A percentile compares a stretch with the other conserved stretches of the same genome.
These are phyloP conservation scores for Theobroma cacao DNA, from an alignment of 345 rosid genomes.

Conservation along the genomic window DNA sequence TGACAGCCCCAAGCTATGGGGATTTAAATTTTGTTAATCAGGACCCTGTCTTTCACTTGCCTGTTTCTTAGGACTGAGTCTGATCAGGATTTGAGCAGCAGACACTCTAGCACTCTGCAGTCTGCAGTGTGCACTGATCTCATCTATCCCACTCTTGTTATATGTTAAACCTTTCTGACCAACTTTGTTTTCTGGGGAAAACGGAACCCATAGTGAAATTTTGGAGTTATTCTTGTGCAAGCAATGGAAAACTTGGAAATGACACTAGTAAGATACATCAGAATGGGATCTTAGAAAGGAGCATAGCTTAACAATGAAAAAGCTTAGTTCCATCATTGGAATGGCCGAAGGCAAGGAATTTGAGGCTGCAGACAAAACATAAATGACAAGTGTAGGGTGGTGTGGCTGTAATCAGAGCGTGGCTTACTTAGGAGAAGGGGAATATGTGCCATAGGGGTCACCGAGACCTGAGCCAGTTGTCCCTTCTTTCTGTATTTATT, in stretches of 20 bases:
- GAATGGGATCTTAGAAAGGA: not conserved
- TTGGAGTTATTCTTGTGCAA: no score
- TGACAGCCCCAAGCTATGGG: not conserved
- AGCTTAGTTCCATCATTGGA: conserved; percentile 1
- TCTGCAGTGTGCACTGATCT: no score
- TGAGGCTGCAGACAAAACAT: not conserved
- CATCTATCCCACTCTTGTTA: no score
- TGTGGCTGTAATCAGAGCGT: no score
- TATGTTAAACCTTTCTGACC: not conserved
- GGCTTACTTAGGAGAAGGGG: not conserved
- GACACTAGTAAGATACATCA: not conserved
- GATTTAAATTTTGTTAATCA: not conserved
- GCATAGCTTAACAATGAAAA: not conserved
- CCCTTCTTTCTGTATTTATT: conserved; percentile 16
- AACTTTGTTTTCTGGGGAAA: not conserved
- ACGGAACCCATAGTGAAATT: not conserved
- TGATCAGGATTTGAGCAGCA: not conserved
- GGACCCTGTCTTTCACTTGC: not conserved
- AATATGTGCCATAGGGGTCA: not conserved
- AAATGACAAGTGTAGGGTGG: not conserved
- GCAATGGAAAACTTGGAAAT: not conserved
- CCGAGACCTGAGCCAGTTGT: conserved; percentile 34
- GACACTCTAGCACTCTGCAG: not conserved
- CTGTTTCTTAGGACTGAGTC: no score
- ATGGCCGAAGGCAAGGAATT: not conserved